Percentiles rank a stretch among this genome's conserved stretches.
These are phyloP conservation scores for Elsinoe perseae DNA, from an alignment of 2,329 filamentous ascomycete species.

Conservation along the genomic window DNA sequence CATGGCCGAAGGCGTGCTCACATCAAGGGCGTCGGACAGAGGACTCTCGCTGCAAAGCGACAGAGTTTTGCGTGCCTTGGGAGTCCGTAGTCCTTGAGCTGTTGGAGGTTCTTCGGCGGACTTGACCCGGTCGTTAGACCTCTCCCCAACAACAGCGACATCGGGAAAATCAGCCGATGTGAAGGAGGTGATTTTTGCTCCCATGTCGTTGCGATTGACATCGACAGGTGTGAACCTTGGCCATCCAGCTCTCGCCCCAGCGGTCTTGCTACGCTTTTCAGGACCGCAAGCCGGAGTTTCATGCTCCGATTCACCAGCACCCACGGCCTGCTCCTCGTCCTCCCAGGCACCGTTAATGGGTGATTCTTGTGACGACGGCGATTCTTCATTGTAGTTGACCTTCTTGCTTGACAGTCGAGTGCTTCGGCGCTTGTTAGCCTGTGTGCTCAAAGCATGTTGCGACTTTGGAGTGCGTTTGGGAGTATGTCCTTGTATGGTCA, in stretches of 20 bases:
- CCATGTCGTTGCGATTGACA: too few species aligned
- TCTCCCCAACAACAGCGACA: not conserved
- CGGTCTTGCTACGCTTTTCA: not conserved
- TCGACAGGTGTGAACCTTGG: not conserved
- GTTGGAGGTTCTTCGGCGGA: not conserved
- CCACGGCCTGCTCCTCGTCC: not conserved
- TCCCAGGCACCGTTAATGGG: not conserved
- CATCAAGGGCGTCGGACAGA: conserved; percentile 8
- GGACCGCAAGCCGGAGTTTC: not conserved
- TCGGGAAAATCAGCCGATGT: conserved; percentile 1
- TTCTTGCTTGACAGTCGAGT: not conserved
- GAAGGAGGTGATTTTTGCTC: not conserved
- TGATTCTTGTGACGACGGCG: not conserved
- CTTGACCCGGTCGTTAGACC: not conserved
- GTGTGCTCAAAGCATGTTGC: not conserved
- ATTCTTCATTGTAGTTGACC: not conserved
- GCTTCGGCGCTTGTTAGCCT: not conserved
- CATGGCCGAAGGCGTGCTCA: not conserved
- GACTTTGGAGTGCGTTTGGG: not conserved
- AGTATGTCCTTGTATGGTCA: not conserved
- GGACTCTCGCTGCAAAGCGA: not conserved
- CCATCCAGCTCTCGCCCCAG: not conserved
- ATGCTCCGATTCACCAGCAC: not conserved
- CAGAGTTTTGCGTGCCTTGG: not conserved
- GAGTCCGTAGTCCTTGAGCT: not conserved